A percentile compares a stretch with the other conserved stretches of the same genome.
These are phyloP conservation scores for Hyphodiscus hymeniophilus DNA, from an alignment of 495 filamentous ascomycete species.

Conservation along the genomic window DNA sequence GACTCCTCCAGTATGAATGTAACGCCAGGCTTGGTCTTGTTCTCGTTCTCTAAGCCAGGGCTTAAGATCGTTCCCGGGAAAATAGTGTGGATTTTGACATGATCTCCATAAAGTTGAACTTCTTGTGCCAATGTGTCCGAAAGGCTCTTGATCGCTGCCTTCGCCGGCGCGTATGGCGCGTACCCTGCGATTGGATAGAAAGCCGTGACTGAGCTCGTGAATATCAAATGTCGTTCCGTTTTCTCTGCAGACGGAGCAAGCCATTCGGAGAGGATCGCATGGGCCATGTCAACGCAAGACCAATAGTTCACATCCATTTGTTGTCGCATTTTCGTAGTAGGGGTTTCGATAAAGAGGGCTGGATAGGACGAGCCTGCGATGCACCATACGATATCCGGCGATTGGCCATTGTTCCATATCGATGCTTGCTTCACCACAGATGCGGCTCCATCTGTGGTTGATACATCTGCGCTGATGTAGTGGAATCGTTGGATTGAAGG, in stretches of 20 bases:
- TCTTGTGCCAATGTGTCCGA: constrained; percentile 80
- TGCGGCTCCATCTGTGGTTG: constrained; percentile 53
- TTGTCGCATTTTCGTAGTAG: constrained; percentile 51
- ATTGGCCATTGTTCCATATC: constrained; percentile 68
- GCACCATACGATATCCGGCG: constrained; percentile 88
- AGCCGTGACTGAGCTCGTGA: constrained; percentile 72
- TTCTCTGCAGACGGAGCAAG: constrained; percentile 39
- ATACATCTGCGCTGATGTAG: constrained; percentile 79
- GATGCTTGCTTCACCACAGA: constrained; percentile 63
- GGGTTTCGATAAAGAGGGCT: constrained; percentile 67
- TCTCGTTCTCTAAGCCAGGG: constrained; percentile 71
- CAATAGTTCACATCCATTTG: constrained; percentile 94
- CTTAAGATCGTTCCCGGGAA: constrained; percentile 77
- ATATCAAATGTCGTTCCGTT: constrained; percentile 67
- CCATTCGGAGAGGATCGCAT: constrained; percentile 54
- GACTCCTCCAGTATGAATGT: constrained; percentile 75
- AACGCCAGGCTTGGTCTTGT: constrained; percentile 69
- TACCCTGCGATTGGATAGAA: constrained; percentile 80
- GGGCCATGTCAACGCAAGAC: constrained; percentile 79
- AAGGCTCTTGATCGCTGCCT: constrained; percentile 76
- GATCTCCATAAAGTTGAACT: constrained; percentile 65
- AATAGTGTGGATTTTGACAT: constrained; percentile 73
- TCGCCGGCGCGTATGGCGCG: constrained; percentile 72
- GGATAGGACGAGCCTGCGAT: constrained; percentile 74
- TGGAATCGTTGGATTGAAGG: constrained; percentile 66